Evolutionary conservation across 2,329 filamentous ascomycete species (phyloP), one percentile per base, ranked within the genome.

Genomic region (Trichoderma polysporum): DNA sequence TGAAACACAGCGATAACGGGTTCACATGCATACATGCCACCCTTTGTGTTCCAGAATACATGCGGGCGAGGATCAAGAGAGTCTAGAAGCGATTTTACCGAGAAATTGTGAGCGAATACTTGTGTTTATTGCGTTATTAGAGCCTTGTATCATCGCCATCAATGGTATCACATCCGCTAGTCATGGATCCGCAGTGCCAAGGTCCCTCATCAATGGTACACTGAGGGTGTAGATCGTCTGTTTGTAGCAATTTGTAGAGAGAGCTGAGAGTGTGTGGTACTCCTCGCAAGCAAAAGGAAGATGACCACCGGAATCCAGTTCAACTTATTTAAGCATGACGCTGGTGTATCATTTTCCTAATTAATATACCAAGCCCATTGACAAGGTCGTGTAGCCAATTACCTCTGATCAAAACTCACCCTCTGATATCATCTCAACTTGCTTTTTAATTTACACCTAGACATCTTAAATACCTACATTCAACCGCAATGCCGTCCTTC

Each of bases 401-500:
- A 22, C 50, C 58, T 50, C 17, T 50, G 4, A 9, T 22, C 31
- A 31, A n/a, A 35, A 33, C 6, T 10, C 25, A 45, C 17, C 8
- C 33, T 52, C n/a, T 27, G 22, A 19, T 17, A 31, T n/a, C 17
- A 25, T 15, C 45, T n/a, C n/a, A n/a, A n/a, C n/a, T n/a, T 41
- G 19, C 33, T 45, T 22, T 19, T 10, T 45, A 13, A 17, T 6
- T 29, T 50, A 25, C 2, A 29, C 1, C 2, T 6, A 3, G 22
- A 10, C 9, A 15, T 2, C 45, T n/a, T 8, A 9, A 7, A 12
- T 53, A n/a, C n/a, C n/a, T n/a, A 22, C 33, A 39, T 57, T 17
- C 15, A 27, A 22, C 1, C 29, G n/a, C 54, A 25, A 67, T 67
- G 65, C 49, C 65, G 62, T 70, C 69, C 19, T 68, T 70, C 58